Conservation (phyloP, 2,329 filamentous ascomycete genomes). For the Sclerotinia trifoliorum region DNA sequence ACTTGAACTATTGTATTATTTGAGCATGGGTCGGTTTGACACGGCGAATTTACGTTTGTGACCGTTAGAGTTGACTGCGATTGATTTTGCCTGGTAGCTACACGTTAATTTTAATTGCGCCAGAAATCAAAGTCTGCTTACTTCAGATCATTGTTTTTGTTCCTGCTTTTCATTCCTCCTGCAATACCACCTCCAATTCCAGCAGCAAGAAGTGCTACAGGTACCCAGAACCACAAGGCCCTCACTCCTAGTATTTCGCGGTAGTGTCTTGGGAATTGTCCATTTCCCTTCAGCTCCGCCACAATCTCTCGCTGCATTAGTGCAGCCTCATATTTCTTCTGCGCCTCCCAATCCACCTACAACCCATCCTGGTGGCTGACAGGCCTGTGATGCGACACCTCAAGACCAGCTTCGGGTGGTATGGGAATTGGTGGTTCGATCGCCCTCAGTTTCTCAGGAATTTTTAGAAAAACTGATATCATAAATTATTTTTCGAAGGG, state of each 20-base stretch:
- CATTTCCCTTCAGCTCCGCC: slow-evolving; percentile 3
- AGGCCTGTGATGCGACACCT: background rate
- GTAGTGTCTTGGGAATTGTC: background rate
- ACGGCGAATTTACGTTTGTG: background rate
- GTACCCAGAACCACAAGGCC: background rate
- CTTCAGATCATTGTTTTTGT: background rate
- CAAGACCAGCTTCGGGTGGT: slow-evolving; percentile 14
- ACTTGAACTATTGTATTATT: background rate
- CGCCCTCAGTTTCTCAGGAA: background rate
- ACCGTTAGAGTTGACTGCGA: background rate
- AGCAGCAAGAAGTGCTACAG: background rate
- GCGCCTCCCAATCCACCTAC: slow-evolving; percentile 5
- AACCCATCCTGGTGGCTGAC: background rate
- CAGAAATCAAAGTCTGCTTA: background rate
- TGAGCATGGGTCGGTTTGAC: background rate
- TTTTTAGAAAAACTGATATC: background rate
- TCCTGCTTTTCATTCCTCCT: background rate
- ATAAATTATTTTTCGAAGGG: background rate
- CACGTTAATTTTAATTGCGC: background rate
- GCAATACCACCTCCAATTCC: background rate
- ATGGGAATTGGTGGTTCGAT: background rate
- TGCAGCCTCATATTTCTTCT: background rate
- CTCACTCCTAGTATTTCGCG: slow-evolving; percentile 7
- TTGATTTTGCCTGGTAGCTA: background rate
- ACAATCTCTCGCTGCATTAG: background rate